phyloP scores from a whole-genome alignment of 495 filamentous ascomycete genomes.

The Talaromyces liani region DNA sequence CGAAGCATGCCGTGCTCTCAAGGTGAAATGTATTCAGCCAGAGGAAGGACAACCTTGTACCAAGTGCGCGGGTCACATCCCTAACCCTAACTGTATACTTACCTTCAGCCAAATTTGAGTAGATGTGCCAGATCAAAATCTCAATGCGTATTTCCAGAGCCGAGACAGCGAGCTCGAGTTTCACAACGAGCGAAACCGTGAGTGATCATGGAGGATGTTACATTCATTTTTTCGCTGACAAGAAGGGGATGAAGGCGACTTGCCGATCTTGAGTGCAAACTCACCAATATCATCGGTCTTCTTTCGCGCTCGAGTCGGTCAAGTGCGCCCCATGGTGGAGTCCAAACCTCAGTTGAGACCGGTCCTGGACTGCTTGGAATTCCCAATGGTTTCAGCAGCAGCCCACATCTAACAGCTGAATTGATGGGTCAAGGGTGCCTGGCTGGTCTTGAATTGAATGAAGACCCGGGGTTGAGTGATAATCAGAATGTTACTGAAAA shows the following conservation, averaged over 20 bases:
- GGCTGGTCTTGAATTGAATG: background rate
- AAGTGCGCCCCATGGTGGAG: slow-evolving; percentile 3
- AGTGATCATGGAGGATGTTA: slow-evolving; percentile 2
- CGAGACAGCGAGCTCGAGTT: slow-evolving; percentile 11
- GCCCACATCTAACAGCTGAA: slow-evolving; percentile 6
- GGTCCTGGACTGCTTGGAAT: background rate
- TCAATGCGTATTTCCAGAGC: slow-evolving; percentile 12
- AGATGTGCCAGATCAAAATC: slow-evolving; percentile 16
- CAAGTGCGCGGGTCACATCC: slow-evolving; percentile 8
- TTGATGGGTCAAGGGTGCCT: slow-evolving; percentile 7
- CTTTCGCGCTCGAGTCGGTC: slow-evolving; percentile 10
- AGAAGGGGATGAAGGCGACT: slow-evolving; percentile 10
- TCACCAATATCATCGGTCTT: slow-evolving; percentile 14
- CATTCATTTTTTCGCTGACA: slow-evolving; percentile 7
- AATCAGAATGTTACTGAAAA: background rate
- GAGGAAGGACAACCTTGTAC: slow-evolving; percentile 12
- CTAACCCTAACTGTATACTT: slow-evolving; percentile 1
- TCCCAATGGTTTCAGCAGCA: slow-evolving; percentile 4
- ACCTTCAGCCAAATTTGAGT: slow-evolving; percentile 8
- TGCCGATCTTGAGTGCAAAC: slow-evolving; percentile 11
- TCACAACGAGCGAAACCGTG: slow-evolving; percentile 11
- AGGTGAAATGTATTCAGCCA: slow-evolving; percentile 15
- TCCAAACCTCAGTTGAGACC: background rate
- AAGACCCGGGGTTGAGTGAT: background rate
- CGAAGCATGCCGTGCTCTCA: slow-evolving; percentile 14